Evolutionary conservation across 2,329 filamentous ascomycete species (phyloP).

Genomic region (Rhinocladiella similis): DNA sequence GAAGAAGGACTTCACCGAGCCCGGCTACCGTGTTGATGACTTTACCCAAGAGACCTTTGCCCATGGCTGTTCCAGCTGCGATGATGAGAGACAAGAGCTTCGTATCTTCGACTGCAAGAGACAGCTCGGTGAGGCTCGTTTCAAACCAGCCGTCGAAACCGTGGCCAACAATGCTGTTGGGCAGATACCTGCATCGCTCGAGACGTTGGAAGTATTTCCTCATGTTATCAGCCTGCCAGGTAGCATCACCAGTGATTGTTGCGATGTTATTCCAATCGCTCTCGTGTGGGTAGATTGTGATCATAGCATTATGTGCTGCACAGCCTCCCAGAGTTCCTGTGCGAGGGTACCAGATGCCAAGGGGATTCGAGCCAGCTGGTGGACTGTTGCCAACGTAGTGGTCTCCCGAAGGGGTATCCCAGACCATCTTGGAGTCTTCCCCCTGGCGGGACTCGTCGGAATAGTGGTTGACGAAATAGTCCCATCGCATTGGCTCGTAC

Average conservation of each 20-base stretch:
- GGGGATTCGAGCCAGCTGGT: constrained; percentile 51
- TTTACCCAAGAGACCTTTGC: constrained; percentile 41
- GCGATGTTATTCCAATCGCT: constrained; percentile 62
- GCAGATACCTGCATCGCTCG: constrained; percentile 57
- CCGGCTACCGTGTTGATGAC: constrained; percentile 44
- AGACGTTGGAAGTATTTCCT: constrained; percentile 55
- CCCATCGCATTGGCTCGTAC: constrained; percentile 35
- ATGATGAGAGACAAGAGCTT: constrained; percentile 55
- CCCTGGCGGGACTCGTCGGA: constrained; percentile 33
- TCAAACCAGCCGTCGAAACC: constrained; percentile 60
- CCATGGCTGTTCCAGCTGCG: constrained; percentile 55
- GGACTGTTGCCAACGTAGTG: constrained; percentile 56
- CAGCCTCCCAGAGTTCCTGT: constrained; percentile 59
- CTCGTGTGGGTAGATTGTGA: constrained; percentile 59
- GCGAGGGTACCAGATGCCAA: constrained; percentile 61
- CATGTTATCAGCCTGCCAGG: constrained; percentile 61
- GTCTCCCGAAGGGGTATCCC: constrained; percentile 46
- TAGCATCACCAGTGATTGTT: constrained; percentile 58
- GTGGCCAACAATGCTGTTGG: constrained; percentile 46
- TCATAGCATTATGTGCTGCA: constrained; percentile 62
- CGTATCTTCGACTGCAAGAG: constrained; percentile 52
- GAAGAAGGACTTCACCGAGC: constrained; percentile 47
- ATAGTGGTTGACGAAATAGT: constrained; percentile 40
- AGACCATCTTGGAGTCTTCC: constrained; percentile 41
- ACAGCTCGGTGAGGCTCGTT: constrained; percentile 53